Evolutionary conservation across 306 rosid species (phyloP), one percentile per base, ranked within the genome.

Genomic region (Castanea sativa): DNA sequence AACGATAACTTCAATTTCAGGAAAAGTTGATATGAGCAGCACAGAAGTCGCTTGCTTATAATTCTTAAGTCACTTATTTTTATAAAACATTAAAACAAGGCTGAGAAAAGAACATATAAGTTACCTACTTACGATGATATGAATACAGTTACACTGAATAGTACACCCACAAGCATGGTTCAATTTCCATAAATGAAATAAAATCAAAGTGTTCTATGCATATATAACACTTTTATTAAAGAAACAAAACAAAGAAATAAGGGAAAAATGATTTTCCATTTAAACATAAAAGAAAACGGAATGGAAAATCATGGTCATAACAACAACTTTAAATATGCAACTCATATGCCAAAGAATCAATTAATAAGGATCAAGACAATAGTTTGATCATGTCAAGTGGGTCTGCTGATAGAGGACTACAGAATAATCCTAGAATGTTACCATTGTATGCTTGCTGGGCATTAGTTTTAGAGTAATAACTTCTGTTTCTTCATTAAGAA

Each of bases 81-180:
- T n/a, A 3, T 18, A 35, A 19, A 67, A 35, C 19, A 33, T 33
- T 19, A 18, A 35, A 67, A 67, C 52, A 67, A 6, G 35, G 25
- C 71, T 65, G 38, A 67, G 35, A 18, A 0, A 35, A 35, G 27
- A 33, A 35, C 72, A 35, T 35, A 33, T 32, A 21, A 30, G 51
- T 19, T 13, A n/a, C 55, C 58, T 70, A 63, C 70, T 73, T 73
- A 63, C 33, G 70, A 43, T 52, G 64, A 78, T 59, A 69, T 73
- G 63, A 70, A 71, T 43, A 74, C 78, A 76, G 65, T 73, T 74
- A 69, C 59, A 57, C 41, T n/a, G 58, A 73, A 73, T 81, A 65
- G 57, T 73, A 57, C 74, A 81, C 80, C 55, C 80, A 74, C 82
- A 79, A 78, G 56, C 32, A 83, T 72, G 71, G 15, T 2, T 13